Percentiles rank a stretch among this genome's conserved stretches.
Evolutionary conservation across 495 filamentous ascomycete species (phyloP).

Genomic region (Stereocaulon alpinum): DNA sequence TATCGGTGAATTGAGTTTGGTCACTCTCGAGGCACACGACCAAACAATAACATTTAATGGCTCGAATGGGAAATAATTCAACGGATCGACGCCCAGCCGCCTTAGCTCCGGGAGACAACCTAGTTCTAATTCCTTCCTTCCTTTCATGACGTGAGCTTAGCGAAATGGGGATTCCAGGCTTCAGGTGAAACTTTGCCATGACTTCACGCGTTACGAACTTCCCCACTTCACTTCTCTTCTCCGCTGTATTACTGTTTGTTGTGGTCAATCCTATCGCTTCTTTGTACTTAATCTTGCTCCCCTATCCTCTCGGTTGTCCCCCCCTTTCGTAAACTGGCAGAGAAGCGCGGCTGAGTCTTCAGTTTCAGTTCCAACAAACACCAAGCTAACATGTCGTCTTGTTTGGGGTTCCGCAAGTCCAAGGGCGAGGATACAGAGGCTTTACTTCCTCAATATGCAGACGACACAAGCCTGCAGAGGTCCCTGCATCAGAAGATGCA

Average conservation of each 20-base stretch:
- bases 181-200: background rate
- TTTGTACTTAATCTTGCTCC: background rate
- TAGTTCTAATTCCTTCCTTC: background rate
- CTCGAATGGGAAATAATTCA: background rate
- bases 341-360: too few relatives aligned
- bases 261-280: background rate
- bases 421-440: conserved; percentile 53
- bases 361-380: background rate
- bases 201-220: background rate
- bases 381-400: conserved; percentile 39
- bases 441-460: conserved; percentile 72
- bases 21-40: background rate
- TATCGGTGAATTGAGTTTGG: background rate
- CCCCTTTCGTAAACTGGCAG: too few relatives aligned
- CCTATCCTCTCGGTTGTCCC: too few relatives aligned
- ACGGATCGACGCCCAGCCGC: background rate
- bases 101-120: conserved; percentile 6
- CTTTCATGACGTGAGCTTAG: background rate
- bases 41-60: too few relatives aligned
- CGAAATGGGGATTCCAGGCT: background rate
- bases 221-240: background rate
- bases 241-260: background rate
- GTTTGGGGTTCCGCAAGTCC: conserved; percentile 40
- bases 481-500: conserved; percentile 77
- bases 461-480: conserved; percentile 70